These are phyloP conservation scores for Talinum fruticosum DNA, from an alignment of 148 eudicot genomes.

Conservation along the genomic window DNA sequence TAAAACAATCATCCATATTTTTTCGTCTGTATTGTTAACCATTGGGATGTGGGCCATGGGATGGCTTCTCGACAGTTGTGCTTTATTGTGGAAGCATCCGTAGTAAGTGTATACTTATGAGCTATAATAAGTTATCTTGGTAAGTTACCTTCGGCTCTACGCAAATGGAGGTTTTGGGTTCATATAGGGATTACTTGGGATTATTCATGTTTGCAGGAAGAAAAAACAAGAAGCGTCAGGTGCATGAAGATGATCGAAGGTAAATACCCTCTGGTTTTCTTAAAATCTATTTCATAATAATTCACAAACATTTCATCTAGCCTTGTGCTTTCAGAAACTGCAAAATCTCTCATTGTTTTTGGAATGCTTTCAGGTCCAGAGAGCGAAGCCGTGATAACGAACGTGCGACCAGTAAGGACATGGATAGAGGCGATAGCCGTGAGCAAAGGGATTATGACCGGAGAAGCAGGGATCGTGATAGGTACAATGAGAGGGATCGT, in stretches of 20 bases:
- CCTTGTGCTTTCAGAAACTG: not conserved
- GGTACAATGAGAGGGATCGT: constrained; percentile 57
- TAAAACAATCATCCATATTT: not conserved
- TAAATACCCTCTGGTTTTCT: constrained; percentile 16
- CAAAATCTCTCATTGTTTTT: not conserved
- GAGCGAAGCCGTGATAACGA: constrained; percentile 69
- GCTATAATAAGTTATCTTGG: not conserved
- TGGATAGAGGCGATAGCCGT: constrained; percentile 54
- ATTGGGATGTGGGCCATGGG: constrained; percentile 17
- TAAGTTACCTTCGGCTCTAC: not conserved
- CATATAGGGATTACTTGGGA: not conserved
- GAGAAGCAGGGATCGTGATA: constrained; percentile 70
- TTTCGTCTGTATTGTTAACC: constrained; percentile 6
- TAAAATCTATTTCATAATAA: too few species aligned
- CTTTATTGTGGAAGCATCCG: constrained; percentile 17
- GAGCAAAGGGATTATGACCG: constrained; percentile 67
- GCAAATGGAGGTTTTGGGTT: not conserved
- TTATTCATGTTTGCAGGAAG: constrained; percentile 54
- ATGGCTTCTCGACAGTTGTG: constrained; percentile 5
- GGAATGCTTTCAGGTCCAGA: constrained; percentile 53
- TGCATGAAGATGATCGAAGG: constrained; percentile 76
- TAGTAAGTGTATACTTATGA: constrained; percentile 22
- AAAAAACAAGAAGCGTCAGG: constrained; percentile 67
- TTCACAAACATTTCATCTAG: not conserved
- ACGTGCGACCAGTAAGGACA: constrained; percentile 63